phyloP scores from a whole-genome alignment of 345 rosid species.

The Crucihimalaya himalaica region DNA sequence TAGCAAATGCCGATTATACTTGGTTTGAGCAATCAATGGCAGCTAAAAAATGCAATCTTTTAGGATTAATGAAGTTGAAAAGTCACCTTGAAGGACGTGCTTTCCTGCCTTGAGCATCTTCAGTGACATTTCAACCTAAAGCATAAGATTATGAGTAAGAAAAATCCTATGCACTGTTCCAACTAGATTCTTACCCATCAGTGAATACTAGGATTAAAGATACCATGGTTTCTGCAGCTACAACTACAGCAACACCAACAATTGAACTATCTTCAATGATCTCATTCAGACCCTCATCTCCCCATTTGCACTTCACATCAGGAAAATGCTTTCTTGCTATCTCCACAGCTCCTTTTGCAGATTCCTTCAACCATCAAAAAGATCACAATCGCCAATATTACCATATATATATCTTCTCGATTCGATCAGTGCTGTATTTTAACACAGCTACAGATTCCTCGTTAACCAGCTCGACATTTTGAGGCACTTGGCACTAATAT shows the following conservation, averaged over 20 bases:
- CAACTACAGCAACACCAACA: conserved; percentile 85
- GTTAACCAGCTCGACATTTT: neutral
- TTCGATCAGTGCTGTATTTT: neutral
- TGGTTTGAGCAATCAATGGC: conserved; percentile 18
- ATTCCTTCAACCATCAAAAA: conserved; percentile 53
- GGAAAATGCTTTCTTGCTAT: conserved; percentile 75
- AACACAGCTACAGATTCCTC: conserved; percentile 16
- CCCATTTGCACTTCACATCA: conserved; percentile 81
- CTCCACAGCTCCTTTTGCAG: conserved; percentile 78
- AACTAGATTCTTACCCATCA: neutral
- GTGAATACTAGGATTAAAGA: neutral
- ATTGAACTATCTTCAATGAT: conserved; percentile 66
- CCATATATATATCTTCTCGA: neutral
- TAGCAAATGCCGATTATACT: neutral
- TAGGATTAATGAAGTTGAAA: neutral
- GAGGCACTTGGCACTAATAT: neutral
- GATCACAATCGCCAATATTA: conserved; percentile 5
- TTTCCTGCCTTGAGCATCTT: conserved; percentile 87
- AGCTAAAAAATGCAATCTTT: neutral
- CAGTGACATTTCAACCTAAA: conserved; percentile 77
- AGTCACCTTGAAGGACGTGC: conserved; percentile 88
- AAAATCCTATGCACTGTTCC: neutral
- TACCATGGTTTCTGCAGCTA: conserved; percentile 92
- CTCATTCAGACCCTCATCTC: conserved; percentile 73
- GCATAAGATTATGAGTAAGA: conserved; percentile 3